These are phyloP conservation scores for Saccharomyces mikatae DNA, from an alignment of 805 yeast genomes.

Conservation along the genomic window DNA sequence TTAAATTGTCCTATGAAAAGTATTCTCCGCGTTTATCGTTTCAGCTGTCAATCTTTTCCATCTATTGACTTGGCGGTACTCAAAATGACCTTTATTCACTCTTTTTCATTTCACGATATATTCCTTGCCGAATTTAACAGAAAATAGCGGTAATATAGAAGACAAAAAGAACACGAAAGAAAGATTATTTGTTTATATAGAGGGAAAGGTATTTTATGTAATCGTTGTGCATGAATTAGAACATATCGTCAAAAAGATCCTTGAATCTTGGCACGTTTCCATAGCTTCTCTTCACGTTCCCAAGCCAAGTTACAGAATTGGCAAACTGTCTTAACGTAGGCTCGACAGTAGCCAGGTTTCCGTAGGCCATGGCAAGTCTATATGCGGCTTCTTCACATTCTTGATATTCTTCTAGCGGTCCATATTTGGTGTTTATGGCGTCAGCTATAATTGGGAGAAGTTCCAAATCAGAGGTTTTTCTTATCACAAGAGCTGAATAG, in stretches of 20 bases:
- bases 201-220: background rate
- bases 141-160: background rate
- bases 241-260: conserved; percentile 14
- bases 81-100: background rate
- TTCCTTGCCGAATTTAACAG: background rate
- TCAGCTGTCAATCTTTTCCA: background rate
- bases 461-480: conserved; percentile 18
- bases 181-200: background rate
- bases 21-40: background rate
- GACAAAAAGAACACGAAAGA: background rate
- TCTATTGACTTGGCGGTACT: background rate
- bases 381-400: conserved; percentile 59
- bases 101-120: background rate
- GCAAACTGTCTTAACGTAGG: conserved; percentile 26
- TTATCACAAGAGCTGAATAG: conserved; percentile 35
- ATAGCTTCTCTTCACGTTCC: conserved; percentile 15
- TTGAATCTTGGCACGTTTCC: conserved; percentile 18
- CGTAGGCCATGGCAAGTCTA: conserved; percentile 53
- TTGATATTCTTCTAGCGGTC: conserved; percentile 23
- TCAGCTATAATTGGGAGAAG: conserved; percentile 28
- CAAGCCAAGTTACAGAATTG: conserved; percentile 26
- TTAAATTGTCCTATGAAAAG: background rate
- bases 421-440: conserved; percentile 24
- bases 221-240: background rate
- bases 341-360: conserved; percentile 42